A percentile compares a stretch with the other conserved stretches of the same genome.
Conservation (phyloP, 306 rosid species). For the Lathyrus aphaca region DNA sequence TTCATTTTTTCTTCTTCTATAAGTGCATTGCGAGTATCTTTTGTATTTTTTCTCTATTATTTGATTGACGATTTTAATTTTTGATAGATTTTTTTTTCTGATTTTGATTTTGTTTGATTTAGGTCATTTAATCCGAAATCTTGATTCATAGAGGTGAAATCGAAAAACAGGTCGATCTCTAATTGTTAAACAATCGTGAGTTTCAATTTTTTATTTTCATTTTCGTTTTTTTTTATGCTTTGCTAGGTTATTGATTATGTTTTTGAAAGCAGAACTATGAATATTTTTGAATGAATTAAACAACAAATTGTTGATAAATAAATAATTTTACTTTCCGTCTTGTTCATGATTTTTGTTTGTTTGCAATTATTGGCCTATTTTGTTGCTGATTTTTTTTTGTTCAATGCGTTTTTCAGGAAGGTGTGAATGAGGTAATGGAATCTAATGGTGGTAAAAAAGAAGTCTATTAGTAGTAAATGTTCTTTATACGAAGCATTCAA, state of each 20-base stretch:
- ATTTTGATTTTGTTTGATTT: not conserved
- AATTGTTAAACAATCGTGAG: constrained; percentile 29
- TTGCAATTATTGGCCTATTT: not conserved
- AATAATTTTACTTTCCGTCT: no score
- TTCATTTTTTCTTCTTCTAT: not conserved
- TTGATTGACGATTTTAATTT: not conserved
- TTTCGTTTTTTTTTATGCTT: no score
- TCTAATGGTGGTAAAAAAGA: constrained; percentile 85
- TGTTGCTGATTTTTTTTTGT: not conserved
- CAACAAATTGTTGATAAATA: no score
- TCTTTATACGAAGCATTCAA: constrained; percentile 85
- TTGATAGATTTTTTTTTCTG: not conserved
- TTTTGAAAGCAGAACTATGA: no score
- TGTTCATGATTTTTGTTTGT: no score
- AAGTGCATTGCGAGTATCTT: constrained; percentile 14
- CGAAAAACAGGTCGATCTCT: not conserved
- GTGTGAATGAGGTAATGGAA: constrained; percentile 95
- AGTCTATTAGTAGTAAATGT: constrained; percentile 72
- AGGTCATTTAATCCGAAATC: not conserved
- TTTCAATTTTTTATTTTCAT: not conserved
- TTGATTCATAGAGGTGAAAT: constrained; percentile 21
- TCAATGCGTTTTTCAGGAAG: constrained; percentile 36
- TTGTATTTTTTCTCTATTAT: not conserved
- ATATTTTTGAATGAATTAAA: no score
- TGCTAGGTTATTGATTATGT: not conserved